Conservation (phyloP, 2,329 filamentous ascomycete species). For the Nakataea oryzae region DNA sequence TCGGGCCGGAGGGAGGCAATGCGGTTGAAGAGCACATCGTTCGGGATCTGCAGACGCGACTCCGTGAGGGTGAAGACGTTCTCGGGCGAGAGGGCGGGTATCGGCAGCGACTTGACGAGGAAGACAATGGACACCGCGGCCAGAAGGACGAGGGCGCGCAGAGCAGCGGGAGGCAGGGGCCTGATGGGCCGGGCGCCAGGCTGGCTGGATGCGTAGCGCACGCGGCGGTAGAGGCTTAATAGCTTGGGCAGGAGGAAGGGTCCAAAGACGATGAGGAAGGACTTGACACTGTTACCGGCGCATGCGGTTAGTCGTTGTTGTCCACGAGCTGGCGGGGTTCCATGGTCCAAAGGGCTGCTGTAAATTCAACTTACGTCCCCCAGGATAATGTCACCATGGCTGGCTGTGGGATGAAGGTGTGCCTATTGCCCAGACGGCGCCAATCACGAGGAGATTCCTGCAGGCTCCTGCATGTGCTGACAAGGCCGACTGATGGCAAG, state of each 20-base stretch:
- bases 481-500: background rate
- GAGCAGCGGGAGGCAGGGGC: constrained; percentile 36
- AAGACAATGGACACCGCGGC: constrained; percentile 37
- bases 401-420: background rate
- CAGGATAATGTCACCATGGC: constrained; percentile 28
- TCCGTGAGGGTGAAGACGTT: constrained; percentile 73
- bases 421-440: background rate
- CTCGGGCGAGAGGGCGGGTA: constrained; percentile 53
- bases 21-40: constrained; percentile 73
- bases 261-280: constrained; percentile 52
- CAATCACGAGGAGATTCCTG: background rate
- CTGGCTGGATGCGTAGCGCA: constrained; percentile 30
- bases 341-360: background rate
- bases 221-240: constrained; percentile 52
- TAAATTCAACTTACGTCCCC: constrained; percentile 32
- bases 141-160: constrained; percentile 44
- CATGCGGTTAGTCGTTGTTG: background rate
- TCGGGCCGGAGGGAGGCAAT: constrained; percentile 46
- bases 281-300: constrained; percentile 32
- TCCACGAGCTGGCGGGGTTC: background rate
- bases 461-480: background rate
- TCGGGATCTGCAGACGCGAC: constrained; percentile 77
- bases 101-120: constrained; percentile 49
- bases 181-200: constrained; percentile 24
- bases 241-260: constrained; percentile 61